Evolutionary conservation across 768 basidiomycete genomes (phyloP), one percentile per base, ranked within the genome.

Genomic region (Naganishia onofrii): DNA sequence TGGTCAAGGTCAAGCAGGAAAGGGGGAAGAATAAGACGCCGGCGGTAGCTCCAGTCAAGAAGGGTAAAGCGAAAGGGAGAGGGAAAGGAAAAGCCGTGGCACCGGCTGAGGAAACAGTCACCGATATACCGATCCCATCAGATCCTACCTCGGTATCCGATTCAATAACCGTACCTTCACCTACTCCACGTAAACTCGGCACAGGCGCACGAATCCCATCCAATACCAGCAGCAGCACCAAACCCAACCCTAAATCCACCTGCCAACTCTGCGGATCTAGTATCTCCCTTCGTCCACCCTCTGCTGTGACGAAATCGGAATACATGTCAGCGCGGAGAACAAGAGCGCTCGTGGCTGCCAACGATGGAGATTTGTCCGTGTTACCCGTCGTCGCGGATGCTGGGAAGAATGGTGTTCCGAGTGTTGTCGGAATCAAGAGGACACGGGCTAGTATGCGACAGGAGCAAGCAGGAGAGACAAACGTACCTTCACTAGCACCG

Each of bases 1-100:
- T 72, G 2, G 60, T 72, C 44, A 63, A 63, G 58, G 57, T 67
- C 17, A 55, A 56, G 51, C 19, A 29, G 23, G 60, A 63, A 55
- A 70, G 26, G 65, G 65, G 48, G 32, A 53, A 64, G 60, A 63
- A 44, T n/a, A 19, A n/a, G 36, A 26, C 32, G 32, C 34, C 28
- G 46, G 12, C 34, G 9, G 58, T n/a, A 15, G n/a, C 53, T 21
- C 36, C 57, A 2, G 32, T 17, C 19, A 71, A 64, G 36, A 71
- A 71, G 55, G 68, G 29, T 19, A 21, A 23, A 48, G 31, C 54
- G 58, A 68, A 19, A 53, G 63, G 67, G 29, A 68, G 53, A 31
- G 68, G 60, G 21, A 54, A n/a, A 15, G 17, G 51, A 23, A 48
- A 54, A n/a, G n/a, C n/a, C n/a, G n/a, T n/a, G 26, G 67, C 57